A percentile compares a stretch with the other conserved stretches of the same genome.
These are phyloP conservation scores for Neonectria magnoliae DNA, from an alignment of 2,329 filamentous ascomycete species.

Conservation along the genomic window DNA sequence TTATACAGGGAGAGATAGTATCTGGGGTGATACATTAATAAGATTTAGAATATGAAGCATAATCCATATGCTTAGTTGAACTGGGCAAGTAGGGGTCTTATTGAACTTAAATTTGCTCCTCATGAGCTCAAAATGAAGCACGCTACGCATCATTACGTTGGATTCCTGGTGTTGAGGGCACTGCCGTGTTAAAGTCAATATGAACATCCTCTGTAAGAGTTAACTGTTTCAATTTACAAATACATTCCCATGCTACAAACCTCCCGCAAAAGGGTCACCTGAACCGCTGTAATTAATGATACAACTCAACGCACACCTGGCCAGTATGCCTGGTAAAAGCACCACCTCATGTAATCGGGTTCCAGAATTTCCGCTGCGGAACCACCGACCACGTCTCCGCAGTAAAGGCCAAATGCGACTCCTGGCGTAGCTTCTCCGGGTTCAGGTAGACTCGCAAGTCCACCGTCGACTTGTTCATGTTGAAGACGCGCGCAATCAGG, in stretches of 20 bases:
- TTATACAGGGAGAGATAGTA: not conserved
- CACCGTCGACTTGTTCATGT: constrained; percentile 45
- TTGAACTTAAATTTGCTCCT: too few relatives aligned
- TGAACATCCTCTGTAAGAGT: too few relatives aligned
- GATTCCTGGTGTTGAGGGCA: too few relatives aligned
- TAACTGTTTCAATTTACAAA: not conserved
- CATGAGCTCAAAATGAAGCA: too few relatives aligned
- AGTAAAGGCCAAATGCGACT: constrained; percentile 36
- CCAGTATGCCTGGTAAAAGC: not conserved
- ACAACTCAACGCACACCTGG: not conserved
- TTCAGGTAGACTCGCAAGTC: constrained; percentile 52
- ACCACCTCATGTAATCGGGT: not conserved
- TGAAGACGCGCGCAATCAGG: constrained; percentile 53
- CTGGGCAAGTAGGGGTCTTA: too few relatives aligned
- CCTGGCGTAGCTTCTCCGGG: constrained; percentile 43
- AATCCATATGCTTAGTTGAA: not conserved
- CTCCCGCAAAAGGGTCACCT: not conserved
- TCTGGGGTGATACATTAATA: not conserved
- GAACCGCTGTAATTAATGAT: not conserved
- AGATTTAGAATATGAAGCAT: not conserved
- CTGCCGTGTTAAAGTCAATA: too few relatives aligned
- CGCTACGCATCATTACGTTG: too few relatives aligned
- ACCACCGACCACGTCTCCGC: constrained; percentile 29
- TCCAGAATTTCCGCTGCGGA: constrained; percentile 2
- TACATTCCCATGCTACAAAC: not conserved